phyloP scores from a whole-genome alignment of 176 grass and related monocot species.

The Rhynchospora pubera region DNA sequence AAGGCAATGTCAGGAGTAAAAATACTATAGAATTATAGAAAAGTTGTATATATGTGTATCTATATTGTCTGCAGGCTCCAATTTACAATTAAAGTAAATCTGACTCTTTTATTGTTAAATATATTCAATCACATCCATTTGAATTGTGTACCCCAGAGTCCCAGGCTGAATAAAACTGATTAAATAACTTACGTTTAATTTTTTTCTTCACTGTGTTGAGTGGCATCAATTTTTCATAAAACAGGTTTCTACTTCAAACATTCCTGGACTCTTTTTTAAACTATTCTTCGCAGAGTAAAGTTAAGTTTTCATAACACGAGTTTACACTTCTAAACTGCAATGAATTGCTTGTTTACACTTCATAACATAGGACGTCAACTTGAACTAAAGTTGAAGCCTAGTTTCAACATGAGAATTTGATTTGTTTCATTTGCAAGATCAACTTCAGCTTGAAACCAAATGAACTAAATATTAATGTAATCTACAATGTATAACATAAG shows the following conservation, averaged over 20 bases:
- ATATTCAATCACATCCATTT: neutral
- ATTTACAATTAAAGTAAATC: neutral
- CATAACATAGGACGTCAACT: neutral
- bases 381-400: neutral
- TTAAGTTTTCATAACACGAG: too few species aligned
- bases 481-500: neutral
- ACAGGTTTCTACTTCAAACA: too few species aligned
- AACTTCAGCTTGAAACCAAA: neutral
- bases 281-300: too few species aligned
- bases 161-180: too few species aligned
- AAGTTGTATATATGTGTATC: neutral
- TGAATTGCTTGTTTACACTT: neutral
- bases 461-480: neutral
- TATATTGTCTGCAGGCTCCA: neutral
- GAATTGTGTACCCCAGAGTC: neutral
- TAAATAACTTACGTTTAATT: neutral
- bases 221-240: too few species aligned
- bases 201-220: neutral
- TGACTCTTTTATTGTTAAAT: neutral
- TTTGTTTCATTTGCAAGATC: neutral
- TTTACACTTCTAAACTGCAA: neutral
- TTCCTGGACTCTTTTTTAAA: too few species aligned
- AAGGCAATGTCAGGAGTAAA: too few species aligned
- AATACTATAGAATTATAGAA: neutral
- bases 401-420: neutral